phyloP scores from a whole-genome alignment of 2,329 filamentous ascomycete genomes.

The Colletotrichum salicis region DNA sequence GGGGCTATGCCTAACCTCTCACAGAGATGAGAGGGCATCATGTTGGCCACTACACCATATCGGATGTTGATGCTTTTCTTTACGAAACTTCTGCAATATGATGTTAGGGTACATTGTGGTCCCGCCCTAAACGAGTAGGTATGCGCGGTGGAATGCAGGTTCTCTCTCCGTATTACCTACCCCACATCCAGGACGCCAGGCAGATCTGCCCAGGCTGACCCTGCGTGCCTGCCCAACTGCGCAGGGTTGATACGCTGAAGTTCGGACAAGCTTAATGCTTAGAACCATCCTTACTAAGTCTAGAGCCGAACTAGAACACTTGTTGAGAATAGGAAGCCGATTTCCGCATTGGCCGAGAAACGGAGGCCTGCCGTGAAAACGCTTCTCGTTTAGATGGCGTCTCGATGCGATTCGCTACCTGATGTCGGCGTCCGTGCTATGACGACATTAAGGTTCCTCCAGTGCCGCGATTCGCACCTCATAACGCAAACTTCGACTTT shows the following conservation, averaged over 20 bases:
- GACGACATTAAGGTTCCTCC: background rate
- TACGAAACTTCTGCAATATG: background rate
- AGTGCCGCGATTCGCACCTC: background rate
- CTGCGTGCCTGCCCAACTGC: background rate
- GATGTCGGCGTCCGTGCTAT: background rate
- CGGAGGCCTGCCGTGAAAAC: background rate
- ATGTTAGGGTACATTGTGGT: background rate
- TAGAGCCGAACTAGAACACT: background rate
- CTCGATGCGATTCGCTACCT: background rate
- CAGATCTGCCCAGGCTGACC: background rate
- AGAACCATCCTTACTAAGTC: background rate
- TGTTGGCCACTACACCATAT: slow-evolving; percentile 20
- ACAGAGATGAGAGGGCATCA: background rate
- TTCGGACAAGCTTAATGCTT: background rate
- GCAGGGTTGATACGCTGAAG: background rate
- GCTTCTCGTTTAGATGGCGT: background rate
- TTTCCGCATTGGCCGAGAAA: background rate
- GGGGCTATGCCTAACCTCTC: slow-evolving; percentile 17
- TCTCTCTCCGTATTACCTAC: background rate
- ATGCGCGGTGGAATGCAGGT: background rate
- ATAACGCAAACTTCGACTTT: background rate
- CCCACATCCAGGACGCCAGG: background rate
- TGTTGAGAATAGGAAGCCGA: background rate
- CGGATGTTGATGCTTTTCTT: background rate
- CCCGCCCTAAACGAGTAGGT: background rate